Conservation (phyloP, 208 protist species). For the Plasmodiophora brassicae region DNA sequence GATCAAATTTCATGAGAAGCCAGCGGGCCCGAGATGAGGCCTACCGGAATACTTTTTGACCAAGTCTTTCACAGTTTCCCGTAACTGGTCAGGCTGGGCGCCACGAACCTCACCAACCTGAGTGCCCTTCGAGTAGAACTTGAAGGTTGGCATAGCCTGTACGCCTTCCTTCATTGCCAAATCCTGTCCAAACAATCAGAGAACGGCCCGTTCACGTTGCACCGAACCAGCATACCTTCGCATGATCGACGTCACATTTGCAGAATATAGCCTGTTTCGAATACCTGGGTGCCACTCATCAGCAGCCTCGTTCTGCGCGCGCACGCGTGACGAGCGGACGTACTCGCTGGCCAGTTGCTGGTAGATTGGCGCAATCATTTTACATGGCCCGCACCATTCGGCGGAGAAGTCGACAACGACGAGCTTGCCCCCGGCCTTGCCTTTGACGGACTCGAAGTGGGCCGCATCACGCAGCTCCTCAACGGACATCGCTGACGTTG, state of each 20-base stretch:
- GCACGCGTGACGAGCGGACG: too few species aligned
- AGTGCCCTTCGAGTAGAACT: not conserved
- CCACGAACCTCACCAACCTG: not conserved
- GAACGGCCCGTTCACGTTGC: not conserved
- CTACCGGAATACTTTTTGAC: not conserved
- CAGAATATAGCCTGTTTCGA: slow-evolving; percentile 3
- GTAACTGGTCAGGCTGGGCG: not conserved
- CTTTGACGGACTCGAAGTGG: not conserved
- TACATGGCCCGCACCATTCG: slow-evolving; percentile 11
- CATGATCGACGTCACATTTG: not conserved
- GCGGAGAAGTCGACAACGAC: slow-evolving; percentile 23
- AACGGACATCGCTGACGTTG: too few species aligned
- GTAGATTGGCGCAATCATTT: not conserved
- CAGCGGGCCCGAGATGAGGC: too few species aligned
- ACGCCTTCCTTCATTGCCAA: not conserved
- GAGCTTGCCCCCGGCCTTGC: not conserved
- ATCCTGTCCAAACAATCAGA: not conserved
- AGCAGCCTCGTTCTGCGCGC: too few species aligned
- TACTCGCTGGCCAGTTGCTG: not conserved
- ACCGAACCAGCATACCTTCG: not conserved
- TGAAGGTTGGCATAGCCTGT: not conserved
- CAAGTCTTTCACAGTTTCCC: not conserved
- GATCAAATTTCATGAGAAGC: too few species aligned
- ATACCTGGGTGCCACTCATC: too few species aligned
- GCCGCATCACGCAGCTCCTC: not conserved